Base-by-base conservation (phyloP, 306 rosid genomes). In the Fragaria vesca region DNA sequence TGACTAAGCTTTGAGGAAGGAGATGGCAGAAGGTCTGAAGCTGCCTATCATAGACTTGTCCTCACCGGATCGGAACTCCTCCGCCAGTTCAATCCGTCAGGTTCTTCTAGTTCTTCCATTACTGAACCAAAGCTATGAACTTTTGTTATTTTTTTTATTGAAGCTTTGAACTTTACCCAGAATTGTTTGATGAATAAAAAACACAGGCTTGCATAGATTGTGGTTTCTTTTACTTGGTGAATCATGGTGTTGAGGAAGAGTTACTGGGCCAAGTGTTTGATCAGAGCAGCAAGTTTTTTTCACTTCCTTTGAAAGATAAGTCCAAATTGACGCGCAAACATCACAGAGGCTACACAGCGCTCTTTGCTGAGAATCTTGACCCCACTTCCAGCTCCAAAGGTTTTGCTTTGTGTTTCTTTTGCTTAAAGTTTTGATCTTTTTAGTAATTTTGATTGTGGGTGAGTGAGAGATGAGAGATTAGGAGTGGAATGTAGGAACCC, bases 161-260 rank as follows among this genome's bases (percentile, higher is more conserved):
- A 57, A 57, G 63, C 6, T 57, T 6, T 21, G 24, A 60, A 66
- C 46, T 72, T 72, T 6, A 13, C 21, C 8, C 21, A 38, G n/a
- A 73, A 18, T n/a, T 1, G 38, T 54, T 36, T 72, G 26, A n/a
- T 8, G 20, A 26, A 1, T 68, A 43, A 24, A 18, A 62, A 32
- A 11, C n/a, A 52, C 68, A 92, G 97, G 97, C 97, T 1, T 90
- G 98, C 80, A 74, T 75, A 36, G 95, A 90, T 2, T 75, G 73
- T 74, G 98, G 97, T 15, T 94, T 94, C 91, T 94, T 94, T 65
- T 90, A 94, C 87, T 74, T 94, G 20, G 84, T 94, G 78, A 94
- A 94, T 78, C 97, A 92, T 36, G 97, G 97, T 15, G 86, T 94
- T 18, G 93, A 88, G 68, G 54, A 86, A 0, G 85, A 88, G 76